A percentile compares a stretch with the other conserved stretches of the same genome.
Evolutionary conservation across 2,329 filamentous ascomycete genomes (phyloP).

Genomic region (Aspergillus jensenii): DNA sequence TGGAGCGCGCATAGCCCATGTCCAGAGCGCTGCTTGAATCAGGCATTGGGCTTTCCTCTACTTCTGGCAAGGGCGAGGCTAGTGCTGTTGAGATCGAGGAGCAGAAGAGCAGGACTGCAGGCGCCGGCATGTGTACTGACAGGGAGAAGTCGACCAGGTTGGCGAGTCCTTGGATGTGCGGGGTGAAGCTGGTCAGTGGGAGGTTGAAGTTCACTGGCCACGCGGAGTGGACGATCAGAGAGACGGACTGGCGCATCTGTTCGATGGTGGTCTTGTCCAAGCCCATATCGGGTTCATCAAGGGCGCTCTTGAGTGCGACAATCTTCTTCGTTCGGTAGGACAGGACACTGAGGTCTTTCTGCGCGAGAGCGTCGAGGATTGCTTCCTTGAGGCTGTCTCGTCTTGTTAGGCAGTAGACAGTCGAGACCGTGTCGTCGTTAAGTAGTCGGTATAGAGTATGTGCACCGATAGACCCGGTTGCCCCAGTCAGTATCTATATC

Average conservation of each 20-base stretch:
- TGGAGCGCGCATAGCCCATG: conserved; percentile 36
- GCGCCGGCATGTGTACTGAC: conserved; percentile 28
- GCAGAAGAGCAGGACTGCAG: conserved; percentile 49
- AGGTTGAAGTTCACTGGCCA: conserved; percentile 59
- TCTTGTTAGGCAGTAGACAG: conserved; percentile 41
- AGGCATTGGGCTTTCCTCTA: conserved; percentile 17
- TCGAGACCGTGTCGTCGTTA: conserved; percentile 33
- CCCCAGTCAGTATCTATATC: conserved; percentile 41
- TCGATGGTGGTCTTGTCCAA: conserved; percentile 37
- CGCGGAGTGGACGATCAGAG: conserved; percentile 52
- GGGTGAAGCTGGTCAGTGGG: conserved; percentile 48
- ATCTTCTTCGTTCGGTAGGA: conserved; percentile 34
- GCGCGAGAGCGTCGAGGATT: conserved; percentile 21
- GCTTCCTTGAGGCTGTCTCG: conserved; percentile 21
- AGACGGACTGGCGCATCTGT: conserved; percentile 41
- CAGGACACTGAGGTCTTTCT: conserved; percentile 24
- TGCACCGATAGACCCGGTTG: conserved; percentile 45
- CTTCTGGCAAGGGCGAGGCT: neutral
- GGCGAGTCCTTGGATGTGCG: conserved; percentile 46
- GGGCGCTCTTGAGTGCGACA: conserved; percentile 38
- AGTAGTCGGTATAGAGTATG: conserved; percentile 42
- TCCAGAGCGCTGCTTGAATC: conserved; percentile 19
- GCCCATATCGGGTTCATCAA: conserved; percentile 45
- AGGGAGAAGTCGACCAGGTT: conserved; percentile 50
- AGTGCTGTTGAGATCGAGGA: conserved; percentile 50